These are phyloP conservation scores for Aureobasidium sp. DNA, from an alignment of 2,329 filamentous ascomycete species.

Conservation along the genomic window DNA sequence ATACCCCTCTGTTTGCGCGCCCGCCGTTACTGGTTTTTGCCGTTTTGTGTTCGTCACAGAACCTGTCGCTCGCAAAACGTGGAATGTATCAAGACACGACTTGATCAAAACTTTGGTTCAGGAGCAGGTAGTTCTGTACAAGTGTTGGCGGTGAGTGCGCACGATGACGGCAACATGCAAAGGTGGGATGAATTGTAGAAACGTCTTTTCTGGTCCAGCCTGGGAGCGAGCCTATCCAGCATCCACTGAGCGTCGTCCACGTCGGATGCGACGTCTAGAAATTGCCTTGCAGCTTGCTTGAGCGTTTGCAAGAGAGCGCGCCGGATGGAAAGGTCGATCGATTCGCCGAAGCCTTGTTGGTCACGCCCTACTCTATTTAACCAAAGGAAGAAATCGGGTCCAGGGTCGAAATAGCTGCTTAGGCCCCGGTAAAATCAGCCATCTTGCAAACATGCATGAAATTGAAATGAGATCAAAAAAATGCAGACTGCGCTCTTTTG, in stretches of 20 bases:
- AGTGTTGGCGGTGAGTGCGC: slow-evolving; percentile 7
- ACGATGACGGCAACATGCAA: slow-evolving; percentile 3
- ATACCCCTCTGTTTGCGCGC: neutral
- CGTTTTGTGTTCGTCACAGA: neutral
- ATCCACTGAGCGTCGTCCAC: slow-evolving; percentile 3
- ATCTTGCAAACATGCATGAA: neutral
- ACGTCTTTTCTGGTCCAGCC: neutral
- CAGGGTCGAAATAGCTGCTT: neutral
- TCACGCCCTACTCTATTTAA: neutral
- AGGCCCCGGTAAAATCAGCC: neutral
- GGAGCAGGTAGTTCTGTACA: neutral
- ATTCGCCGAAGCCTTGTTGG: neutral
- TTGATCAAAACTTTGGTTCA: neutral
- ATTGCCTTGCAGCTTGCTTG: neutral
- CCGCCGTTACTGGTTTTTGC: neutral
- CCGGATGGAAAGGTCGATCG: neutral
- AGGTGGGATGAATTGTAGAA: slow-evolving; percentile 1
- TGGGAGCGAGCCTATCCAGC: neutral
- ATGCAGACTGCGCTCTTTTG: neutral
- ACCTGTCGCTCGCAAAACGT: neutral
- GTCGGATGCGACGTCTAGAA: neutral
- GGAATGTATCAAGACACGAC: slow-evolving; percentile 5
- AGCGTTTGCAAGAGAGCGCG: neutral
- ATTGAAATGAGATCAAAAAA: neutral
- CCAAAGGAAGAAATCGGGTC: slow-evolving; percentile 1